Evolutionary conservation across 192 early-diverging fungal species (phyloP).

Genomic region (Allomyces macrogynus): DNA sequence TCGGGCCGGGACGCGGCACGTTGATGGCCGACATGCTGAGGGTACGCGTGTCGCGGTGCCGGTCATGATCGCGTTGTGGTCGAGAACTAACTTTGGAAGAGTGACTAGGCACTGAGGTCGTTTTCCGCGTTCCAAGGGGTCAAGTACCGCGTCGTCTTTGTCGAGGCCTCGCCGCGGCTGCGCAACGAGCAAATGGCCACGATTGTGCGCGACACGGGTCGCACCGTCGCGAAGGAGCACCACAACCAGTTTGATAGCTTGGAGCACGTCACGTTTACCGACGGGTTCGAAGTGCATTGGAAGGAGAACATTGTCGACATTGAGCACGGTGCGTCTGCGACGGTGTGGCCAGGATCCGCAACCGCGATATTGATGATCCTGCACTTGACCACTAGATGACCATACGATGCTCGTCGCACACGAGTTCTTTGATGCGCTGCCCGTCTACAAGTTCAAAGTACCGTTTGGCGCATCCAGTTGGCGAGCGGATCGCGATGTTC

Average conservation of each 20-base stretch:
- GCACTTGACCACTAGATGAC: neutral
- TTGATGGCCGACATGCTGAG: constrained; percentile 80
- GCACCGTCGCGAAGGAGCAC: neutral
- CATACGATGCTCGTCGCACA: constrained; percentile 61
- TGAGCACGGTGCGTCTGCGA: neutral
- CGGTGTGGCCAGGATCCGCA: too few species aligned
- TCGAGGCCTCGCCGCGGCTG: constrained; percentile 68
- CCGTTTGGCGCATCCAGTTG: neutral
- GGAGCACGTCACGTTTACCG: neutral
- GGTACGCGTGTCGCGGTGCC: constrained; percentile 15
- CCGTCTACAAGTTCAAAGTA: constrained; percentile 66
- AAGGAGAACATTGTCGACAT: neutral
- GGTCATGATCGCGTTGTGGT: neutral
- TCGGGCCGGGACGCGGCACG: constrained; percentile 89
- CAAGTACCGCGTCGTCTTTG: constrained; percentile 45
- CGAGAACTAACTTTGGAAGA: too few species aligned
- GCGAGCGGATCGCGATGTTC: too few species aligned
- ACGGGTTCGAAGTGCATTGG: neutral
- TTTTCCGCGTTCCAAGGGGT: constrained; percentile 38
- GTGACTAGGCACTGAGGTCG: constrained; percentile 25
- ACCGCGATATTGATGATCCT: too few species aligned
- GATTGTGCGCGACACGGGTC: constrained; percentile 4
- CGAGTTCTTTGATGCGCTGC: constrained; percentile 95
- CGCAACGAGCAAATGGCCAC: constrained; percentile 19
- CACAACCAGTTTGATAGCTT: neutral